Evolutionary conservation across 2,329 filamentous ascomycete species (phyloP).

Genomic region (Penicillium sp.): DNA sequence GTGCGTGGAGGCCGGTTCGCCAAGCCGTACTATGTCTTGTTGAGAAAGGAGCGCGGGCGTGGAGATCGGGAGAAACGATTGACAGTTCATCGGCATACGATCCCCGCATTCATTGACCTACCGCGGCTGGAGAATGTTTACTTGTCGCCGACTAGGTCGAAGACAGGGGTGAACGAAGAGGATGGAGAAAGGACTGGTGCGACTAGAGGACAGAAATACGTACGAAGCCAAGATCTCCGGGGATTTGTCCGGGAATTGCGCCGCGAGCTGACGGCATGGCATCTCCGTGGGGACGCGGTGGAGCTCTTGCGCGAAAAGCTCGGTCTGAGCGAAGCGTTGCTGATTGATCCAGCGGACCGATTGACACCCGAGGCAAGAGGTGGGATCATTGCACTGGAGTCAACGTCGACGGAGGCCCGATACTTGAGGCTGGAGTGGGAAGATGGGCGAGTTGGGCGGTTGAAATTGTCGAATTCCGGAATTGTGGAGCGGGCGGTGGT

Average conservation of each 20-base stretch:
- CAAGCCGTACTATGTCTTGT: slow-evolving; percentile 41
- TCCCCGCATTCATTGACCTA: slow-evolving; percentile 42
- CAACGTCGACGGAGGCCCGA: slow-evolving; percentile 35
- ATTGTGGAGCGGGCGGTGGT: slow-evolving; percentile 39
- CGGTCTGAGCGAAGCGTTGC: slow-evolving; percentile 20
- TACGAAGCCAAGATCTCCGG: slow-evolving; percentile 32
- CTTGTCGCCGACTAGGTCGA: slow-evolving; percentile 19
- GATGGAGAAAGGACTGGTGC: slow-evolving; percentile 6
- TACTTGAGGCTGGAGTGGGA: slow-evolving; percentile 42
- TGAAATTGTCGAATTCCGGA: slow-evolving; percentile 39
- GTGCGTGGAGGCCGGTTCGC: slow-evolving; percentile 34
- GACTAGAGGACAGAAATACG: slow-evolving; percentile 3
- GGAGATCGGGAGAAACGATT: slow-evolving; percentile 20
- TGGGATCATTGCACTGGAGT: slow-evolving; percentile 32
- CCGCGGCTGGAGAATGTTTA: slow-evolving; percentile 33
- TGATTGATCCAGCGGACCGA: slow-evolving; percentile 9
- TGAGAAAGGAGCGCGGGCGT: slow-evolving; percentile 25
- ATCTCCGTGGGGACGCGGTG: slow-evolving; percentile 36
- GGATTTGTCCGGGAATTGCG: slow-evolving; percentile 36
- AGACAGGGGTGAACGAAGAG: background rate
- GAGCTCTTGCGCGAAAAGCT: slow-evolving; percentile 29
- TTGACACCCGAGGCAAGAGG: slow-evolving; percentile 20
- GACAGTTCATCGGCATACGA: slow-evolving; percentile 39
- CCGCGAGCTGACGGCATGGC: slow-evolving; percentile 39
- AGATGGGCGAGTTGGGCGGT: slow-evolving; percentile 40